A percentile compares a stretch with the other conserved stretches of the same genome.
phyloP scores from a whole-genome alignment of 2,329 filamentous ascomycete species.

The Alternaria viburni region DNA sequence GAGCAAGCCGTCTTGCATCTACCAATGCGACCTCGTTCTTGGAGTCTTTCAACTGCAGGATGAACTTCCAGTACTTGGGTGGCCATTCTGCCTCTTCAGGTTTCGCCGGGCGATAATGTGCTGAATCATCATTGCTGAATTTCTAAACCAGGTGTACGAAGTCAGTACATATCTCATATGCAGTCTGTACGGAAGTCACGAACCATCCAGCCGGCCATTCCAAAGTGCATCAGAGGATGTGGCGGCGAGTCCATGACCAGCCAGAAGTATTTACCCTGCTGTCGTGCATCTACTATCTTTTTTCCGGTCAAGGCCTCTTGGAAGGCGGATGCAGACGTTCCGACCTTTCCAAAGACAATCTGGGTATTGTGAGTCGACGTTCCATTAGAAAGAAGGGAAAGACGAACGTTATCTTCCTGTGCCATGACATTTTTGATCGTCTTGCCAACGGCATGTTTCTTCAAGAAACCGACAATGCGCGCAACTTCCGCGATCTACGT shows the following conservation, averaged over 20 bases:
- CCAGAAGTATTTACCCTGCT: slow-evolving; percentile 98
- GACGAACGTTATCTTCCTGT: slow-evolving; percentile 68
- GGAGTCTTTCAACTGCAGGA: slow-evolving; percentile 68
- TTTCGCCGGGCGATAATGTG: slow-evolving; percentile 75
- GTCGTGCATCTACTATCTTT: slow-evolving; percentile 73
- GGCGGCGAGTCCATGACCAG: slow-evolving; percentile 78
- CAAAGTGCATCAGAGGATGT: slow-evolving; percentile 88
- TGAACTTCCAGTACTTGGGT: slow-evolving; percentile 88
- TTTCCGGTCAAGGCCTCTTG: slow-evolving; percentile 76
- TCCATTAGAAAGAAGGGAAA: background rate
- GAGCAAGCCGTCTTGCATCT: slow-evolving; percentile 78
- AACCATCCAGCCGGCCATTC: slow-evolving; percentile 70
- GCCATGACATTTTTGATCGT: slow-evolving; percentile 73
- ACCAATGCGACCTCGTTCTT: slow-evolving; percentile 79
- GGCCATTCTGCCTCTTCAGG: slow-evolving; percentile 75
- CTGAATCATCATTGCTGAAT: slow-evolving; percentile 77
- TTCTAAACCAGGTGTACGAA: slow-evolving; percentile 54
- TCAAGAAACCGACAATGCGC: slow-evolving; percentile 84
- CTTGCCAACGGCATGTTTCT: slow-evolving; percentile 82
- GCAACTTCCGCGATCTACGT: slow-evolving; percentile 67
- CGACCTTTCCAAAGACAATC: slow-evolving; percentile 89
- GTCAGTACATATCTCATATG: background rate
- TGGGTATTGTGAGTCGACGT: slow-evolving; percentile 2
- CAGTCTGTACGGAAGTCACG: background rate
- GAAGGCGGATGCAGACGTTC: slow-evolving; percentile 78